Evolutionary conservation across 768 basidiomycete genomes (phyloP).

Genomic region (Lyophyllum shimeji): DNA sequence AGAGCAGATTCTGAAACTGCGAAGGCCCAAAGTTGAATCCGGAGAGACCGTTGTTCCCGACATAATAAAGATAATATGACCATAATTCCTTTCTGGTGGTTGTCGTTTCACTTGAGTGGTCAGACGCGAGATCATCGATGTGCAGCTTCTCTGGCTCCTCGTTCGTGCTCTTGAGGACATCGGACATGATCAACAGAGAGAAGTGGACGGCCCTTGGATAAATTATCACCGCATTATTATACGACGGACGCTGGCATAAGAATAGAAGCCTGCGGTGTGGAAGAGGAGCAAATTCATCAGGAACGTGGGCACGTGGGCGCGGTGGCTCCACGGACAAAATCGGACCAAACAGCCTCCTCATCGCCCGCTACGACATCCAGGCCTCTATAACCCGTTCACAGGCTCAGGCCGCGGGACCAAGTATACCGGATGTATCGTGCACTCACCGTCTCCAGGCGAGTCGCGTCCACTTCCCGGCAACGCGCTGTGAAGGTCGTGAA

Average conservation of each 20-base stretch:
- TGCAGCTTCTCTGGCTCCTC: background rate
- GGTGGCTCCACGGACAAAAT: constrained; percentile 32
- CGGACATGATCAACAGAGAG: background rate
- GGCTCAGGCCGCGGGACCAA: constrained; percentile 19
- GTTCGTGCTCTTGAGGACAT: background rate
- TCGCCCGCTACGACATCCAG: constrained; percentile 12
- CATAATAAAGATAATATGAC: constrained; percentile 61
- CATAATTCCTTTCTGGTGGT: constrained; percentile 54
- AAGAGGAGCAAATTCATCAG: background rate
- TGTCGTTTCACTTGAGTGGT: constrained; percentile 21
- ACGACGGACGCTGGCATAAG: background rate
- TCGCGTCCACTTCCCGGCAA: constrained; percentile 43
- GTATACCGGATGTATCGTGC: constrained; percentile 52
- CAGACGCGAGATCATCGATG: constrained; percentile 26
- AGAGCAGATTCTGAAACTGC: constrained; percentile 74
- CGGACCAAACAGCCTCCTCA: constrained; percentile 29
- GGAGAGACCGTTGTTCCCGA: constrained; percentile 68
- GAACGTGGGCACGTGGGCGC: constrained; percentile 14
- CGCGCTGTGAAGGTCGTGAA: constrained; percentile 51
- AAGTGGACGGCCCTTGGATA: background rate
- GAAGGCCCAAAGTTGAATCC: constrained; percentile 75
- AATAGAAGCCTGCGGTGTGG: background rate
- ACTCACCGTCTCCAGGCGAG: constrained; percentile 55
- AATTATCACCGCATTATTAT: background rate
- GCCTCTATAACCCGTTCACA: constrained; percentile 8